phyloP scores from a whole-genome alignment of 345 rosid genomes.

The Moricandia moricandioides region DNA sequence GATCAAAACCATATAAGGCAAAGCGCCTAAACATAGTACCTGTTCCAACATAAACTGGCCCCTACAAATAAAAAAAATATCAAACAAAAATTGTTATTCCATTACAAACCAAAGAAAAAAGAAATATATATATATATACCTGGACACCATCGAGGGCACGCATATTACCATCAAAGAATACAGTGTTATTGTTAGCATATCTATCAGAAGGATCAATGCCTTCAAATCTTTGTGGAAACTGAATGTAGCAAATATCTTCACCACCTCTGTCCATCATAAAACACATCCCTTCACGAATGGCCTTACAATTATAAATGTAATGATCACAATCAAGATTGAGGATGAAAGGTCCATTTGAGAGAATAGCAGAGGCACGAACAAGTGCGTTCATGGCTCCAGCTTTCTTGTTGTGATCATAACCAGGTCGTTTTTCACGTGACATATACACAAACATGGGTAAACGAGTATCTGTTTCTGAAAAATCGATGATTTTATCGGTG shows the following conservation, averaged over 20 bases:
- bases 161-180: slow-evolving; percentile 96
- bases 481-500: slow-evolving; percentile 76
- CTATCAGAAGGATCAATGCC: slow-evolving; percentile 96
- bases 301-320: slow-evolving; percentile 81
- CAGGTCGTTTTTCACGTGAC: slow-evolving; percentile 87
- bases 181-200: slow-evolving; percentile 92
- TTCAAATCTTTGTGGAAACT: slow-evolving; percentile 94
- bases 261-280: slow-evolving; percentile 98
- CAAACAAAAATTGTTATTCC: too few species aligned
- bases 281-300: slow-evolving; percentile 94
- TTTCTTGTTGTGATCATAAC: slow-evolving; percentile 95
- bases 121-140: slow-evolving; percentile 39
- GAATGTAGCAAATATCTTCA: slow-evolving; percentile 85
- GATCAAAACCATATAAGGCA: slow-evolving; percentile 89
- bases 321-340: slow-evolving; percentile 98
- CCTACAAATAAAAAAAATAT: slow-evolving; percentile 41
- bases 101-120: too few species aligned
- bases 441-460: slow-evolving; percentile 90
- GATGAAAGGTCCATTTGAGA: slow-evolving; percentile 94
- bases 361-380: slow-evolving; percentile 79
- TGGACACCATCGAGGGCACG: slow-evolving; percentile 94
- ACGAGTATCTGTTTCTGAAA: slow-evolving; percentile 68
- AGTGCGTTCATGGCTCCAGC: slow-evolving; percentile 97
- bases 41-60: slow-evolving; percentile 94
- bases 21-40: slow-evolving; percentile 90